A percentile compares a stretch with the other conserved stretches of the same genome.
phyloP scores from a whole-genome alignment of 495 filamentous ascomycete genomes.

The Neurospora discreta region DNA sequence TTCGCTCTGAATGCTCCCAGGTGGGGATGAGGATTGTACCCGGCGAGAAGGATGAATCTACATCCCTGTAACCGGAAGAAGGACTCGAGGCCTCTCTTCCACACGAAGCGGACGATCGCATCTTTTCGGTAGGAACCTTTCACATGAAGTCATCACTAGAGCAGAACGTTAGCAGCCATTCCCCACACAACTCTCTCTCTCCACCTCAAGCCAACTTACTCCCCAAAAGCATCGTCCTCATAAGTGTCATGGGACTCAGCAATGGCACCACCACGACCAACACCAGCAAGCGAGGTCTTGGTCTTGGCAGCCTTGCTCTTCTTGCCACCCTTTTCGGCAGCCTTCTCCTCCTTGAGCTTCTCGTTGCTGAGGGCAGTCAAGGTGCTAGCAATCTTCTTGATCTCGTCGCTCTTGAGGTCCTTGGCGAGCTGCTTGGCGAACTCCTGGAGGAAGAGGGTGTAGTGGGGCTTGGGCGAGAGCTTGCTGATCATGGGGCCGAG shows the following conservation, averaged over 20 bases:
- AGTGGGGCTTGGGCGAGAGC: constrained; percentile 82
- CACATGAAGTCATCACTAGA: constrained; percentile 43
- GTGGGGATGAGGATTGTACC: not conserved
- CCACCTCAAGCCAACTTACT: constrained; percentile 40
- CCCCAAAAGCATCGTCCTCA: constrained; percentile 64
- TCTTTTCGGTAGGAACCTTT: constrained; percentile 10
- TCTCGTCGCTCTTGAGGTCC: constrained; percentile 79
- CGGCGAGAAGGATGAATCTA: not conserved
- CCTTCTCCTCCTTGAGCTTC: constrained; percentile 98
- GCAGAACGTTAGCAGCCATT: constrained; percentile 8
- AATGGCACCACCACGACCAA: constrained; percentile 41
- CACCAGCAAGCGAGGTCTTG: constrained; percentile 70
- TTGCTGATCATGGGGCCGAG: constrained; percentile 62
- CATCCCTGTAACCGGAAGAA: not conserved
- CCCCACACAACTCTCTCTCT: not conserved
- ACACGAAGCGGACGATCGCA: not conserved
- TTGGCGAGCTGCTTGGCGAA: constrained; percentile 78
- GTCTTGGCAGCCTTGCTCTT: constrained; percentile 93
- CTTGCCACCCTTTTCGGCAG: constrained; percentile 86
- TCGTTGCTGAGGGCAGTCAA: constrained; percentile 85
- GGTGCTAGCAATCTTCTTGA: constrained; percentile 84
- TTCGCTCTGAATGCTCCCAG: not conserved
- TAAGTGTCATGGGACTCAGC: constrained; percentile 63
- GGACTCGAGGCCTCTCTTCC: not conserved
- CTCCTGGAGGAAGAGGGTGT: constrained; percentile 79